Evolutionary conservation across 2,329 filamentous ascomycete genomes (phyloP), one percentile per base, ranked within the genome.

Genomic region (Monosporascus sp.): DNA sequence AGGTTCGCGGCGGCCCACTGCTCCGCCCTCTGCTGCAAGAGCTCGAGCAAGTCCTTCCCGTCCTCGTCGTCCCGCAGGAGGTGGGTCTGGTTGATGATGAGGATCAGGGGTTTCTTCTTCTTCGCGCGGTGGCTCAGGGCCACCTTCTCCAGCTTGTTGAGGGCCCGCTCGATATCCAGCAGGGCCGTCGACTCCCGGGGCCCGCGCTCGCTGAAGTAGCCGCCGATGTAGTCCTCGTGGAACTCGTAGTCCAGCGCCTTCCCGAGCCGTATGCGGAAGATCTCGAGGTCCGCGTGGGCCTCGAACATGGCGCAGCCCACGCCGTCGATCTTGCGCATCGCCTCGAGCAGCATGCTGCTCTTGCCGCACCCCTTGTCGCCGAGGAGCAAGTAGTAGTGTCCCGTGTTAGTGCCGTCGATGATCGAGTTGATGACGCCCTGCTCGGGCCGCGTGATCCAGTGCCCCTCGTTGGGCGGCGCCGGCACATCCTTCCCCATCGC

Each of bases 61-160:
- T 95, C 90, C 5, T 95, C 89, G 63, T 97, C 88, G 68, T 97
- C 90, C 60, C 92, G 82, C 18, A 99, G 81, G 18, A 99, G 78
- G 73, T 99, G 94, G 65, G 91, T 87, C 61, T 92, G 91, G 70
- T 97, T 99, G 69, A 99, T 86, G 65, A 99, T 95, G 56, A 99
- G 72, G n/a, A 99, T 80, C 5, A 99, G 76, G 2, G 94, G 94
- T 55, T 80, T 78, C 8, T 82, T 80, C 28, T 84, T 70, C 54
- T 70, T 74, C 35, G 79, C 76, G 45, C 91, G 79, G 50, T 88
- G 81, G 61, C 78, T 78, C 54, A 99, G 74, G 1, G 94, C 94
- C 7, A 97, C 90, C 70, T 99, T 99, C 67, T 99, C 94, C 11
- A 99, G 76, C 72, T 99, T 99, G 78, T 99, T 99, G 69, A 99